Percentiles rank a stretch among this genome's conserved stretches.
Evolutionary conservation across 106 monocot genomes (phyloP).

Genomic region (Triglochin maritima): DNA sequence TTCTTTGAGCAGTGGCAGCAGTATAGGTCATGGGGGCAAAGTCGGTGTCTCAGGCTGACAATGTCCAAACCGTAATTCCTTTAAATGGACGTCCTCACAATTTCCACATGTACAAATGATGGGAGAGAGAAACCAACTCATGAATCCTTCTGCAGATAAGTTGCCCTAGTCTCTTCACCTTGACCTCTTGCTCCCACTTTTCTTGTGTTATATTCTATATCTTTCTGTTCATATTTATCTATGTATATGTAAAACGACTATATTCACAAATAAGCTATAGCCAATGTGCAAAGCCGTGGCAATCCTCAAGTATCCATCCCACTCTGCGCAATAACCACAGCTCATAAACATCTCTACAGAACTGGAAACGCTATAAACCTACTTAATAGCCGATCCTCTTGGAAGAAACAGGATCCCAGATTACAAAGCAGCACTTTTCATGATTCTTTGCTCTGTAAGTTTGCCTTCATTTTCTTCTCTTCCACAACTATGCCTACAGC

Average conservation of each 20-base stretch:
- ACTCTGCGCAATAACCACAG: conserved; percentile 4
- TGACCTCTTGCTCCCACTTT: too few relatives aligned
- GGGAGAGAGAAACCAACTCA: too few relatives aligned
- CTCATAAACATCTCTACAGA: background rate
- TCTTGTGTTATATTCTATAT: conserved; percentile 1
- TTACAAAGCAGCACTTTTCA: conserved; percentile 2
- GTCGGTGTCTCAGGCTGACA: conserved; percentile 10
- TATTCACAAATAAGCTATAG: conserved; percentile 18
- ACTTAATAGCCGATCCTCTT: too few relatives aligned
- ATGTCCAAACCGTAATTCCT: background rate
- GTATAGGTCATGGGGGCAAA: conserved; percentile 16
- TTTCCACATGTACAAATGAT: background rate
- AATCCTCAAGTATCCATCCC: background rate
- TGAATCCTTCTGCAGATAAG: background rate
- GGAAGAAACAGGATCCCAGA: background rate
- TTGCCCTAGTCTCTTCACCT: background rate
- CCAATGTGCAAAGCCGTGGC: background rate
- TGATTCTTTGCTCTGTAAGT: background rate
- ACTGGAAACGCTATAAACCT: too few relatives aligned
- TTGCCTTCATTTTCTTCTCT: conserved; percentile 6
- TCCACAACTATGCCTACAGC: background rate
- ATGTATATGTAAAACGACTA: background rate
- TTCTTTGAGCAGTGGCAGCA: conserved; percentile 17
- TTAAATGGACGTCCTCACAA: background rate
- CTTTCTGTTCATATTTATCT: conserved; percentile 5